These are phyloP conservation scores for Paxillus ammoniavirescens DNA, from an alignment of 768 basidiomycete species.

Conservation along the genomic window DNA sequence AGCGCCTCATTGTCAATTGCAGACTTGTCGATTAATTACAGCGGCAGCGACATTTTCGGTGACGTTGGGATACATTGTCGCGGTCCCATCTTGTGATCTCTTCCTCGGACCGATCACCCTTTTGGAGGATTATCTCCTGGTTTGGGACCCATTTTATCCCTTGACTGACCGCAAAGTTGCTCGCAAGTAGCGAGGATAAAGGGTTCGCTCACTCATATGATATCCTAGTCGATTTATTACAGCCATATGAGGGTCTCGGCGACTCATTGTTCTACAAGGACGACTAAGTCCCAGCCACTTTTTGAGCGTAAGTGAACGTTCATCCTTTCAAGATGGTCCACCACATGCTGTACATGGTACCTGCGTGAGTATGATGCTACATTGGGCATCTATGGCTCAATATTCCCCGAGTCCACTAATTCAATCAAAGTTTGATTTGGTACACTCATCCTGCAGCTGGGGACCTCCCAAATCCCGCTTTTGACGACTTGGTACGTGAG, in stretches of 20 bases:
- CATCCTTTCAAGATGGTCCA: slow-evolving; percentile 41
- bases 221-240: slow-evolving; percentile 46
- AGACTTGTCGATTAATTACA: slow-evolving; percentile 1
- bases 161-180: slow-evolving; percentile 31
- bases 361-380: slow-evolving; percentile 44
- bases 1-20: not conserved
- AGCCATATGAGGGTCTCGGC: slow-evolving; percentile 42
- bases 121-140: slow-evolving; percentile 33
- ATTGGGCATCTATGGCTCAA: slow-evolving; percentile 54
- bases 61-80: not conserved
- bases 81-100: not conserved
- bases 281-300: slow-evolving; percentile 30
- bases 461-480: slow-evolving; percentile 40
- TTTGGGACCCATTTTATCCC: not conserved
- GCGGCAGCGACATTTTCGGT: not conserved
- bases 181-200: slow-evolving; percentile 43
- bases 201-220: slow-evolving; percentile 51
- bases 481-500: slow-evolving; percentile 13
- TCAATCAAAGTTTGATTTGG: slow-evolving; percentile 46
- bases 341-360: slow-evolving; percentile 50
- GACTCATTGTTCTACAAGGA: slow-evolving; percentile 39
- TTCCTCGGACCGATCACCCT: not conserved
- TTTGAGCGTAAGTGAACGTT: not conserved
- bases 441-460: slow-evolving; percentile 53
- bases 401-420: slow-evolving; percentile 45